Percentiles rank a stretch among this genome's conserved stretches.
Conservation (phyloP, 257 asterid genomes). For the Nicotiana undulata region DNA sequence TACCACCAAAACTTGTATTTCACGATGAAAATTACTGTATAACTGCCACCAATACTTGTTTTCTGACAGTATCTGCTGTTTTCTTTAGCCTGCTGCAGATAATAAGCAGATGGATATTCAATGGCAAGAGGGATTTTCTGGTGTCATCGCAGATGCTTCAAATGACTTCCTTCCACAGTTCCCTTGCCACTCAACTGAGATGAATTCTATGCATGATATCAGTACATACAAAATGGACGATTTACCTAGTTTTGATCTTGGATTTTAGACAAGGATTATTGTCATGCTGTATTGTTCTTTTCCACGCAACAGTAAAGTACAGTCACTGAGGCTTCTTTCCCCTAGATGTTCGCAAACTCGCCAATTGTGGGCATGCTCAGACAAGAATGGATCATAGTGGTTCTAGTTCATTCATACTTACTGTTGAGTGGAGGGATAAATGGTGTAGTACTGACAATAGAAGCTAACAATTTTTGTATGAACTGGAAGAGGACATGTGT, state of each 20-base stretch:
- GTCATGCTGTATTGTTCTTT: background rate
- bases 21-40: background rate
- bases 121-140: conserved; percentile 15
- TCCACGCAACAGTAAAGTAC: background rate
- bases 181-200: conserved; percentile 10
- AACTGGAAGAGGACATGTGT: background rate
- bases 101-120: conserved; percentile 14
- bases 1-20: background rate
- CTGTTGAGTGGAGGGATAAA: background rate
- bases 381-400: background rate
- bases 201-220: conserved; percentile 16
- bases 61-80: conserved; percentile 12
- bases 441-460: background rate
- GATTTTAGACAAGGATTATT: conserved; percentile 36
- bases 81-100: conserved; percentile 28
- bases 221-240: conserved; percentile 23
- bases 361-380: background rate
- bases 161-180: conserved; percentile 14
- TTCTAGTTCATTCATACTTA: background rate
- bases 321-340: background rate
- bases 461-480: background rate
- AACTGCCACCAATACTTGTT: background rate
- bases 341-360: background rate
- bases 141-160: conserved; percentile 11
- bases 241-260: conserved; percentile 77